phyloP scores from a whole-genome alignment of 345 rosid genomes.

The Citropsis articulata region DNA sequence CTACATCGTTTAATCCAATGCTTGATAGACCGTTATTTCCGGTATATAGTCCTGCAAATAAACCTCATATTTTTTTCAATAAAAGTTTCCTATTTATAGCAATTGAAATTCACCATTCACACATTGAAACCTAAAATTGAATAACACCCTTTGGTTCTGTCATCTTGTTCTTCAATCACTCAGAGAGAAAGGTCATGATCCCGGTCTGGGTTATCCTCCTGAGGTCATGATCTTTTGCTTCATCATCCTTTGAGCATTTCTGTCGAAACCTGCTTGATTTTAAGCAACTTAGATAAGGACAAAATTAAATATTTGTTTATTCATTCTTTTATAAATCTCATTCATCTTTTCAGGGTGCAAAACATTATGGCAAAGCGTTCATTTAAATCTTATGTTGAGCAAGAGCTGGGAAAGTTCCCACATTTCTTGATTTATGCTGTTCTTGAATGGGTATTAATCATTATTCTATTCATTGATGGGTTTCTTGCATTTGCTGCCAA shows the following conservation, averaged over 20 bases:
- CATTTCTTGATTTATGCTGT: constrained; percentile 58
- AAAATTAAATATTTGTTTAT: background rate
- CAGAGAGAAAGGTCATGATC: constrained; percentile 44
- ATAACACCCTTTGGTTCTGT: constrained; percentile 18
- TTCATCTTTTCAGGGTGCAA: constrained; percentile 13
- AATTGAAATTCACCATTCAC: constrained; percentile 29
- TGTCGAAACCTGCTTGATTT: constrained; percentile 1
- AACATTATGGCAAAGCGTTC: constrained; percentile 53
- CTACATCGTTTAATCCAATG: constrained; percentile 3
- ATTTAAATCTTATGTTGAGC: constrained; percentile 54
- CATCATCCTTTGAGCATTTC: constrained; percentile 16
- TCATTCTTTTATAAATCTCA: background rate
- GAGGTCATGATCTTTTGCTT: constrained; percentile 50
- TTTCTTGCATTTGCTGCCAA: constrained; percentile 58
- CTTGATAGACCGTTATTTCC: constrained; percentile 51
- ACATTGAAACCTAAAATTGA: constrained; percentile 25
- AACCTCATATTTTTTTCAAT: constrained; percentile 20
- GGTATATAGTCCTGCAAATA: constrained; percentile 22
- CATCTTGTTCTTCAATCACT: constrained; percentile 10
- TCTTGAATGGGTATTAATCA: constrained; percentile 76
- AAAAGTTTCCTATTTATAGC: constrained; percentile 26
- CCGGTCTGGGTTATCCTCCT: constrained; percentile 28
- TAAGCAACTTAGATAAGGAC: background rate
- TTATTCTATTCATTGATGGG: constrained; percentile 66
- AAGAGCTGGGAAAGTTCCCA: constrained; percentile 69